These are phyloP conservation scores for Melanopsichium pennsylvanicum DNA, from an alignment of 1,284 basidiomycete species.

Conservation along the genomic window DNA sequence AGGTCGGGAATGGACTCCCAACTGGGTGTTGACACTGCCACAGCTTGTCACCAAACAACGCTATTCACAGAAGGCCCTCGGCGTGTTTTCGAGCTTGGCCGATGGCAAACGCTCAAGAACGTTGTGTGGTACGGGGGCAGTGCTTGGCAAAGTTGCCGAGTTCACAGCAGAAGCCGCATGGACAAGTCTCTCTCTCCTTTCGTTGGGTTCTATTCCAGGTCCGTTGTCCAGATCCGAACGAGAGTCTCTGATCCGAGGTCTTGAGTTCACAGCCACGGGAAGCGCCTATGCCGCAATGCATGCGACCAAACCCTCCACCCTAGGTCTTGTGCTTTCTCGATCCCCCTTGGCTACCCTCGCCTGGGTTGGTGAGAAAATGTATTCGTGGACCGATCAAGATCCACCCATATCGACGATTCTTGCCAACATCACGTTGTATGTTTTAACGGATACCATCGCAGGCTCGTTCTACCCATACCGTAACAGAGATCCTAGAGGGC, in stretches of 20 bases:
- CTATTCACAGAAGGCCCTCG: slow-evolving; percentile 17
- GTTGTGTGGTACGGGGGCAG: slow-evolving; percentile 9
- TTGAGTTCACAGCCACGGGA: slow-evolving; percentile 48
- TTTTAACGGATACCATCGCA: slow-evolving; percentile 66
- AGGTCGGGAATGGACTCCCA: slow-evolving; percentile 13
- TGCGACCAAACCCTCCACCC: slow-evolving; percentile 66
- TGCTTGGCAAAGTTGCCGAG: slow-evolving; percentile 10
- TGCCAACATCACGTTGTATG: slow-evolving; percentile 67
- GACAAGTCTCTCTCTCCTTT: slow-evolving; percentile 11
- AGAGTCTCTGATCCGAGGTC: slow-evolving; percentile 26
- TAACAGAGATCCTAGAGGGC: slow-evolving; percentile 53
- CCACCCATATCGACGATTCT: slow-evolving; percentile 56
- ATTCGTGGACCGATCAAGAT: slow-evolving; percentile 66
- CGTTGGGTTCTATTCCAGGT: slow-evolving; percentile 25
- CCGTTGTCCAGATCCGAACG: slow-evolving; percentile 53
- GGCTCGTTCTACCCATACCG: slow-evolving; percentile 68
- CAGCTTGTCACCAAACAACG: slow-evolving; percentile 19
- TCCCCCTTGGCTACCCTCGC: slow-evolving; percentile 67
- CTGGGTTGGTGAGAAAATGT: slow-evolving; percentile 68
- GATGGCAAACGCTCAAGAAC: slow-evolving; percentile 4
- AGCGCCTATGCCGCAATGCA: slow-evolving; percentile 59
- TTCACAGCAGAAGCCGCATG: slow-evolving; percentile 9
- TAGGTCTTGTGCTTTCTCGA: slow-evolving; percentile 65
- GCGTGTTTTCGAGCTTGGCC: slow-evolving; percentile 20
- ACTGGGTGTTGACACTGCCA: slow-evolving; percentile 27